Percentiles rank a stretch among this genome's conserved stretches.
Conservation (phyloP, 805 yeast species). For the Lipomyces spencermartinsiae region DNA sequence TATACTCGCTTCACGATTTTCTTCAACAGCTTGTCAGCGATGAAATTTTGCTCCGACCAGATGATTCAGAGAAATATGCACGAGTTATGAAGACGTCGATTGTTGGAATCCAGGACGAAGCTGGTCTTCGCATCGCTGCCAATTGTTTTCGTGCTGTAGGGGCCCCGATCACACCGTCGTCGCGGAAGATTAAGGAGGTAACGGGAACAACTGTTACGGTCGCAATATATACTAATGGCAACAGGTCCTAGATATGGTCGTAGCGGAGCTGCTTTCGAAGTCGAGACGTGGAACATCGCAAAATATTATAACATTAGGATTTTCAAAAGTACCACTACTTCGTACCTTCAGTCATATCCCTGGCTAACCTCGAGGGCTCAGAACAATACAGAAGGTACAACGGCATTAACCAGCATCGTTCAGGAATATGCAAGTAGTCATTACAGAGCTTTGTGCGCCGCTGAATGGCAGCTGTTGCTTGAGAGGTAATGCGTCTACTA, state of each 20-base stretch:
- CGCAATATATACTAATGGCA: background rate
- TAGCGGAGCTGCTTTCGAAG: background rate
- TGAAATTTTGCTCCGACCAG: background rate
- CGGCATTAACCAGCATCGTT: conserved; percentile 12
- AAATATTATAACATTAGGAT: conserved; percentile 19
- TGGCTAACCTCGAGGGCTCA: background rate
- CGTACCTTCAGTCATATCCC: background rate
- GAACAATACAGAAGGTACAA: conserved; percentile 23
- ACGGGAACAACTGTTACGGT: background rate
- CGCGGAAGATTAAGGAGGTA: conserved; percentile 9
- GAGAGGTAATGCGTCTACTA: conserved; percentile 15
- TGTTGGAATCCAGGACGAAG: background rate
- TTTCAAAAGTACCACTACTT: conserved; percentile 14
- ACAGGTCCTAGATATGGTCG: conserved; percentile 1
- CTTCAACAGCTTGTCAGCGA: background rate
- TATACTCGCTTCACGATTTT: conserved; percentile 4
- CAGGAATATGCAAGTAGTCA: conserved; percentile 27
- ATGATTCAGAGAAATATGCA: conserved; percentile 7
- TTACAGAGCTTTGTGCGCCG: conserved; percentile 17
- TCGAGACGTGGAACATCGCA: background rate
- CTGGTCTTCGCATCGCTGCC: background rate
- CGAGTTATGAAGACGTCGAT: background rate
- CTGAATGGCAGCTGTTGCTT: conserved; percentile 25
- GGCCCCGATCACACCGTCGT: background rate
- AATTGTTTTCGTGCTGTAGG: background rate